A percentile compares a stretch with the other conserved stretches of the same genome.
phyloP scores from a whole-genome alignment of 805 yeast species.

The Yamadazyma tumulicola region DNA sequence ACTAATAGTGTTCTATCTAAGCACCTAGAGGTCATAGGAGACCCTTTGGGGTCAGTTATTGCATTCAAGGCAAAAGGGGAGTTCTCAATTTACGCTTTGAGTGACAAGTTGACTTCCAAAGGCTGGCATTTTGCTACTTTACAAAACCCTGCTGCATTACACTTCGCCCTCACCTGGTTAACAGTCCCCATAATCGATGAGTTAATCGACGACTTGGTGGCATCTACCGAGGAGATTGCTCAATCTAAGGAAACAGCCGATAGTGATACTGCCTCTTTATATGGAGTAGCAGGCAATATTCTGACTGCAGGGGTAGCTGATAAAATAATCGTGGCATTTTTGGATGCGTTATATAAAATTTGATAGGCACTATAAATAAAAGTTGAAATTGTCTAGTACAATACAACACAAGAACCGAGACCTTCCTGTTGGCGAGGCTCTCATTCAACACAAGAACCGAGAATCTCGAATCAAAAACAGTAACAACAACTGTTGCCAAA shows the following conservation, averaged over 20 bases:
- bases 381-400: too few relatives aligned
- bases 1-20: slow-evolving; percentile 41
- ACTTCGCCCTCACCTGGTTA: slow-evolving; percentile 79
- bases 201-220: slow-evolving; percentile 50
- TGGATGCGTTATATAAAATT: slow-evolving; percentile 73
- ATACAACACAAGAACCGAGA: too few relatives aligned
- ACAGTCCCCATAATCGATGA: slow-evolving; percentile 60
- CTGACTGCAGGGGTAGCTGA: slow-evolving; percentile 82
- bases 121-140: slow-evolving; percentile 91
- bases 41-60: slow-evolving; percentile 80
- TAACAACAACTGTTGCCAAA: too few relatives aligned
- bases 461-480: too few relatives aligned
- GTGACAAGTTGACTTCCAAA: slow-evolving; percentile 61
- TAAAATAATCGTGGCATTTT: slow-evolving; percentile 69
- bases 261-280: slow-evolving; percentile 79
- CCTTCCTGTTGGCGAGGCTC: too few relatives aligned
- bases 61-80: slow-evolving; percentile 56
- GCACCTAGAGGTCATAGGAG: slow-evolving; percentile 71
- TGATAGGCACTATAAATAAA: neutral
- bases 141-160: slow-evolving; percentile 89
- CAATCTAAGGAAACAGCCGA: slow-evolving; percentile 15
- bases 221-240: slow-evolving; percentile 38
- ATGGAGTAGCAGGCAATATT: slow-evolving; percentile 94
- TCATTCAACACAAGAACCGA: too few relatives aligned
- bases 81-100: slow-evolving; percentile 69